Percentiles rank a stretch among this genome's conserved stretches.
Evolutionary conservation across 169 alveolate species (phyloP).

Genomic region (Neospora caninum): DNA sequence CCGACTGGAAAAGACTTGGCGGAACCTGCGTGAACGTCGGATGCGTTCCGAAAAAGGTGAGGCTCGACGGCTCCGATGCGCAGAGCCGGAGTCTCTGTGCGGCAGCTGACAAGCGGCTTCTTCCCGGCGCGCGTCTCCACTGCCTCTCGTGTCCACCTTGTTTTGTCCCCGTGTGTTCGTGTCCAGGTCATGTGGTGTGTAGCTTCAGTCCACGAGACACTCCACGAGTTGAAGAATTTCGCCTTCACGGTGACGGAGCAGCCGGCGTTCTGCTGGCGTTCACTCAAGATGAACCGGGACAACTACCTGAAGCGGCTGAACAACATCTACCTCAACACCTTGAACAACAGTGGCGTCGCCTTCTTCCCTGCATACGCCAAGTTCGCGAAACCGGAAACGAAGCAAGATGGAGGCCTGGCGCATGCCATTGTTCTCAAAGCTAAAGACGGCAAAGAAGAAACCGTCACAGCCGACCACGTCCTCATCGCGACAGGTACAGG

Average conservation of each 20-base stretch:
- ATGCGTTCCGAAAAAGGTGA: conserved; percentile 98
- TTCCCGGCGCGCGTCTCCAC: no score
- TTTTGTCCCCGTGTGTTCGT: not conserved
- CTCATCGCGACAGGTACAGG: conserved; percentile 9
- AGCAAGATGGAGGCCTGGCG: not conserved
- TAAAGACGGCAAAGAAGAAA: not conserved
- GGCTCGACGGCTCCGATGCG: not conserved
- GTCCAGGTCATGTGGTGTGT: conserved; percentile 34
- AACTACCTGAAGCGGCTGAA: not conserved
- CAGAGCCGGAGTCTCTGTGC: no score
- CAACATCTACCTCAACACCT: not conserved
- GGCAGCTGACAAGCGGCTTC: no score
- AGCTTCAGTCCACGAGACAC: conserved; percentile 26
- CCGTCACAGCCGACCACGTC: conserved; percentile 16
- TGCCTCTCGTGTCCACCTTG: not conserved
- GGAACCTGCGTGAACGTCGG: conserved; percentile 99
- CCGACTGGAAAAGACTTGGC: conserved; percentile 84
- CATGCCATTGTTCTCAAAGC: not conserved
- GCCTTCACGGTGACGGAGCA: conserved; percentile 3
- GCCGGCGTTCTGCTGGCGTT: conserved; percentile 23
- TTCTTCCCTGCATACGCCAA: not conserved
- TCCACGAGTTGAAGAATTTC: conserved; percentile 21
- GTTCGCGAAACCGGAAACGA: not conserved
- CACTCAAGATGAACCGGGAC: not conserved
- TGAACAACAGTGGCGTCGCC: not conserved